phyloP scores from a whole-genome alignment of 208 protist species.

The Trichomonas vaginalis region DNA sequence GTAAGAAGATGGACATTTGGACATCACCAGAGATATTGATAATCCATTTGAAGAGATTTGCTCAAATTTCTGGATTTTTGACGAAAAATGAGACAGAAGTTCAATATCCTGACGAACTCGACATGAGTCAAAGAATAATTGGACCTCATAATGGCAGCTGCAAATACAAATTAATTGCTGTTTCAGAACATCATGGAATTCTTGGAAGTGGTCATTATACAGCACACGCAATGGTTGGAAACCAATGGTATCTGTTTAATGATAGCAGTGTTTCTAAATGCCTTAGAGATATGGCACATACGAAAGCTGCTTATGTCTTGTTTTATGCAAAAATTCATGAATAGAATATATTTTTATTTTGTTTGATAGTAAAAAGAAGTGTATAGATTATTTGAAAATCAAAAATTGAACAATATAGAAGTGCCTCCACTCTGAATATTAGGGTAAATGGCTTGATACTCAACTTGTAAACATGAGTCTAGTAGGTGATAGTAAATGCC shows the following conservation, averaged over 20 bases:
- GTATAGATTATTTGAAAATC: too few relatives aligned
- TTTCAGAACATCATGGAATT: not conserved
- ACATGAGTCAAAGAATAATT: not conserved
- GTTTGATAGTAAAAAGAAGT: too few relatives aligned
- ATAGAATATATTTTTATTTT: not conserved
- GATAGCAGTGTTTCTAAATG: not conserved
- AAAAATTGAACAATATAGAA: too few relatives aligned
- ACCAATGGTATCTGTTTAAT: not conserved
- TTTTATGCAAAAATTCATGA: not conserved
- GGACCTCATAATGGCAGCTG: not conserved
- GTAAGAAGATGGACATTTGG: constrained; percentile 17
- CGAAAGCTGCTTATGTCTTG: not conserved
- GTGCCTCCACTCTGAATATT: too few relatives aligned
- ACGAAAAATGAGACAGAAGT: not conserved
- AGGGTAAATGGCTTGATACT: too few relatives aligned
- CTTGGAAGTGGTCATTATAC: not conserved
- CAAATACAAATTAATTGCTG: not conserved
- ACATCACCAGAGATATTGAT: not conserved
- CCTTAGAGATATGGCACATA: not conserved
- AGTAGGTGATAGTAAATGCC: too few relatives aligned
- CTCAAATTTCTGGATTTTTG: not conserved
- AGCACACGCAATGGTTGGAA: not conserved
- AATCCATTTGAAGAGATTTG: constrained; percentile 8
- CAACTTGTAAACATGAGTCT: too few relatives aligned
- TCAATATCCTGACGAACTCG: not conserved